Conservation (phyloP, 2,329 filamentous ascomycete genomes). For the Curvularia sp. region DNA sequence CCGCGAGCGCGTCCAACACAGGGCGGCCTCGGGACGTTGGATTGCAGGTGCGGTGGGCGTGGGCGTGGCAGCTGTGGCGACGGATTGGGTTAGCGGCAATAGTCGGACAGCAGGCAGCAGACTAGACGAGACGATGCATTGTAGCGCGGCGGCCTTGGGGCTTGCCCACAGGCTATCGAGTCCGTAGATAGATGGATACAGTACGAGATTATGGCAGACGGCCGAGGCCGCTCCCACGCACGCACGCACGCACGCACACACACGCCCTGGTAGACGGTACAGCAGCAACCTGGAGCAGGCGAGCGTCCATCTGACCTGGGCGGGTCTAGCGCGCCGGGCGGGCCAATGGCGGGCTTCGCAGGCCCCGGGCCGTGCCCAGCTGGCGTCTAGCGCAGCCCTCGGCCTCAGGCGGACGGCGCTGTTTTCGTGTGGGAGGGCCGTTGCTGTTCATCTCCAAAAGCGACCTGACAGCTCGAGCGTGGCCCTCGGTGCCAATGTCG, state of each 20-base stretch:
- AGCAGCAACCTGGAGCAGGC: conserved; percentile 12
- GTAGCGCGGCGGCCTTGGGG: no score
- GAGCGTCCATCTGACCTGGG: conserved; percentile 18
- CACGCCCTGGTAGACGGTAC: neutral
- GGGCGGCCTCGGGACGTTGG: conserved; percentile 6
- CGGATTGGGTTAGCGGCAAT: neutral
- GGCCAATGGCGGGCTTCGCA: neutral
- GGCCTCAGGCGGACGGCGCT: conserved; percentile 15
- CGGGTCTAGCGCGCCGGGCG: conserved; percentile 11
- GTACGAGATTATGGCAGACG: no score
- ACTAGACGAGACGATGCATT: no score
- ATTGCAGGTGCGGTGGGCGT: neutral
- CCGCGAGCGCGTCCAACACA: conserved; percentile 2
- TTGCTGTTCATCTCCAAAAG: conserved; percentile 23
- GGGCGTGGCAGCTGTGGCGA: neutral
- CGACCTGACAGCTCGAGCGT: conserved; percentile 20
- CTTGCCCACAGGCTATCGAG: no score
- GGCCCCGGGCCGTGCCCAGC: conserved; percentile 13
- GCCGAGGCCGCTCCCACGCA: no score
- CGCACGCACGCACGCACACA: neutral
- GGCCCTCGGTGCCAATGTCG: neutral
- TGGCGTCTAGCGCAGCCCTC: conserved; percentile 16
- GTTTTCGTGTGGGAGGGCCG: conserved; percentile 20
- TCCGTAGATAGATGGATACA: no score
- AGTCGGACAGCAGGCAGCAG: neutral